Evolutionary conservation across 2,329 filamentous ascomycete genomes (phyloP), one percentile per base, ranked within the genome.

Genomic region (Chaetomium strumarium): DNA sequence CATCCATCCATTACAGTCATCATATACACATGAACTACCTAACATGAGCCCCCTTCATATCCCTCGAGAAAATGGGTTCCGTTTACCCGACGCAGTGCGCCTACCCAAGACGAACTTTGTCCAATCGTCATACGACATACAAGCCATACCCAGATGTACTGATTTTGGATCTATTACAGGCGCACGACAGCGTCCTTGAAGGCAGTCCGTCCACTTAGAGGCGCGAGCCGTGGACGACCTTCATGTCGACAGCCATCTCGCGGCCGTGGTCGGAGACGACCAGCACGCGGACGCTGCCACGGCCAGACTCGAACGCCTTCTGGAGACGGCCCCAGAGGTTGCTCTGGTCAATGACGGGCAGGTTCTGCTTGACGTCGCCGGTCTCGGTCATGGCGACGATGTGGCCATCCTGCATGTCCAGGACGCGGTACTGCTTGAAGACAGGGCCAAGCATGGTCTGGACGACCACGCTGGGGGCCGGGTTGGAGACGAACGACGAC

Each of bases 401-500:
- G 70, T 57, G 9, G 65, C 81, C 91, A 62, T 95, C 88, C 73
- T 90, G 85, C 73, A 99, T 86, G 79, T 99, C 93, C 58, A 99
- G 86, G 70, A 99, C 92, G 69, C 93, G 91, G 86, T 99, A 99
- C 83, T 97, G 93, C 90, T 97, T 97, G 90, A 97, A 96, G 78
- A 97, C 85, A 60, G 93, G 93, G 66, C 92, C 93, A 63, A 95
- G 88, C 90, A 99, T 97, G 78, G 92, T 97, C 86, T 99, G 93
- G 67, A 99, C 92, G 60, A 97, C 84, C 57, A 99, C 93, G 64
- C 89, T 96, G 64, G 92, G 92, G 62, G 88, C 89, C 61, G 93
- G 93, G 86, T 95, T 95, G 76, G 89, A 91, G 77, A 97, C 85
- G 78, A 96, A 96, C 67, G 87, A 92, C 53, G 90, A 96, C 86